phyloP scores from a whole-genome alignment of 495 filamentous ascomycete genomes.

The Daldinia childiae region DNA sequence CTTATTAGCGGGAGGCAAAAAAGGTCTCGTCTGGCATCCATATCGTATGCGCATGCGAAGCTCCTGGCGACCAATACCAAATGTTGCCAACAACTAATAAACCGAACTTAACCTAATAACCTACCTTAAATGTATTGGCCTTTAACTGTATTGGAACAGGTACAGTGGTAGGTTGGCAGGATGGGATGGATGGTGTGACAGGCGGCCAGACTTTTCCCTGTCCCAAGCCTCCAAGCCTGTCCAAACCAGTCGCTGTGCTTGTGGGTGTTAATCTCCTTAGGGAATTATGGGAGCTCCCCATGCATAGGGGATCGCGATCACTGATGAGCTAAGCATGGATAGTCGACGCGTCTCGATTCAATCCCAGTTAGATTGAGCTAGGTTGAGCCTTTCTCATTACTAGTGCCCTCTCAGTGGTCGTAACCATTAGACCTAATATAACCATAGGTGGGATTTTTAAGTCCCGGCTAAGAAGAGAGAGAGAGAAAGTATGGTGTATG shows the following conservation, averaged over 20 bases:
- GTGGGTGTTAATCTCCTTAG: constrained; percentile 37
- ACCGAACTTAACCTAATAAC: constrained; percentile 9
- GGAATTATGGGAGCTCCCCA: constrained; percentile 32
- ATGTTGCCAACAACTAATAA: constrained; percentile 5
- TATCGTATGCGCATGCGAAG: constrained; percentile 9
- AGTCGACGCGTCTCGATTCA: constrained; percentile 23
- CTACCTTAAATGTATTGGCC: constrained; percentile 8
- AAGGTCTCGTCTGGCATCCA: background rate
- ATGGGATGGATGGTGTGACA: constrained; percentile 22
- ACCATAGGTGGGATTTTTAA: background rate
- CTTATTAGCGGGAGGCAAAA: constrained; percentile 12
- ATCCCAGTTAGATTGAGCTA: background rate
- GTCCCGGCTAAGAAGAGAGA: background rate
- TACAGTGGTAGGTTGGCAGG: constrained; percentile 6
- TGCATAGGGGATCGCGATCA: constrained; percentile 46
- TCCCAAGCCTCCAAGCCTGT: constrained; percentile 18
- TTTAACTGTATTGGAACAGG: constrained; percentile 8
- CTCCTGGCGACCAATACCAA: constrained; percentile 6
- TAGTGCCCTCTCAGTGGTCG: background rate
- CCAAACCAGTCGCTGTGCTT: constrained; percentile 20
- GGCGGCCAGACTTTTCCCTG: constrained; percentile 17
- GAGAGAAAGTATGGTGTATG: background rate
- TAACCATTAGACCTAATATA: background rate
- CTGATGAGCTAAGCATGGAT: constrained; percentile 29
- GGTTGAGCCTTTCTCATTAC: background rate